phyloP scores from a whole-genome alignment of 1,284 basidiomycete genomes.

The Hymenochaete sp. region DNA sequence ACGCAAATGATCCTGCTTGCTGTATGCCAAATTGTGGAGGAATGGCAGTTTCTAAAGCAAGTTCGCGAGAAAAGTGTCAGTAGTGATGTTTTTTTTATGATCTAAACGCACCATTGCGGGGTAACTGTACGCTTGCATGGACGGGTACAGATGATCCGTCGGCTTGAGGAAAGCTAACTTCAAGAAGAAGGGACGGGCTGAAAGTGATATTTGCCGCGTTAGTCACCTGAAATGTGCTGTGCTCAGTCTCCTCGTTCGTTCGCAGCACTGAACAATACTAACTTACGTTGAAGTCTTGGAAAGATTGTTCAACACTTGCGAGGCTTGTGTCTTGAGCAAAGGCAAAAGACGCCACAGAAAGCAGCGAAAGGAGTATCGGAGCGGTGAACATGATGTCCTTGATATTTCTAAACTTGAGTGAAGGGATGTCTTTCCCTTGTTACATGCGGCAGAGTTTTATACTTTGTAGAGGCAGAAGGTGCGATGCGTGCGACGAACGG shows the following conservation, averaged over 20 bases:
- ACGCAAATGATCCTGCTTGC: constrained; percentile 11
- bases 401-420: too few species aligned
- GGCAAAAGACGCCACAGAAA: constrained; percentile 18
- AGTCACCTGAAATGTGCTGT: constrained; percentile 25
- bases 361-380: constrained; percentile 6
- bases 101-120: constrained; percentile 27
- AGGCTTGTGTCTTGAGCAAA: constrained; percentile 28
- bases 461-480: too few species aligned
- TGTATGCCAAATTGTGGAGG: constrained; percentile 34
- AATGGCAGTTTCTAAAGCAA: constrained; percentile 32
- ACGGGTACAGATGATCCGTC: constrained; percentile 27
- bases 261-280: background rate
- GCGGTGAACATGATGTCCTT: too few species aligned
- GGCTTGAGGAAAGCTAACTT: constrained; percentile 30
- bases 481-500: too few species aligned
- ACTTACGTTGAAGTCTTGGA: constrained; percentile 26
- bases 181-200: constrained; percentile 29
- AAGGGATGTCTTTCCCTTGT: too few species aligned
- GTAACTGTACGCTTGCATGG: constrained; percentile 34
- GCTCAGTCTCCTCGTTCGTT: background rate
- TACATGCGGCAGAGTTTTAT: too few species aligned
- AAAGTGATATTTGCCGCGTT: constrained; percentile 28
- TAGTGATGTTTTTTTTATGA: background rate
- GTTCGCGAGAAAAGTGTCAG: background rate
- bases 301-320: constrained; percentile 24